Conservation (phyloP, 106 monocot species). For the Acorus gramineus region DNA sequence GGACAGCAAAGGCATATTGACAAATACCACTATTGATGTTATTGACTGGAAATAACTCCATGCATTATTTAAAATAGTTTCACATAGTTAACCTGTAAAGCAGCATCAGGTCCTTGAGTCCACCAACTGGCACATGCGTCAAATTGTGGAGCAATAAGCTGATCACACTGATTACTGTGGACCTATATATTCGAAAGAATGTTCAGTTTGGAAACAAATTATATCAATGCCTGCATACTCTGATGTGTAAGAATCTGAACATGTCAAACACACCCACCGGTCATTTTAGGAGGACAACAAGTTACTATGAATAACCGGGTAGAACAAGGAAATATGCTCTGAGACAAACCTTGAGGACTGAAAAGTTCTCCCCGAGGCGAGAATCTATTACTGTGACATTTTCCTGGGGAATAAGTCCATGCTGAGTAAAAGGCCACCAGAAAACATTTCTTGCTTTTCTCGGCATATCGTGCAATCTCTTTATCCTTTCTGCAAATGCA, state of each 20-base stretch:
- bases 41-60: too few relatives aligned
- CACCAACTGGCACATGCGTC: constrained; percentile 99
- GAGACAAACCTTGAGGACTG: constrained; percentile 71
- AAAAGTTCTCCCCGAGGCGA: constrained; percentile 84
- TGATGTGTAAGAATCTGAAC: neutral
- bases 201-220: too few relatives aligned
- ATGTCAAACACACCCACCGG: neutral
- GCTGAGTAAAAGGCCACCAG: constrained; percentile 99
- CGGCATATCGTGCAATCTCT: constrained; percentile 59
- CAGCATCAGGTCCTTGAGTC: constrained; percentile 96
- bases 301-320: too few relatives aligned
- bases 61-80: neutral
- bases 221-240: too few relatives aligned
- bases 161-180: constrained; percentile 14
- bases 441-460: constrained; percentile 59
- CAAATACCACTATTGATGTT: neutral
- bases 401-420: constrained; percentile 62
- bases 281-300: neutral
- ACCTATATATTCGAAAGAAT: constrained; percentile 16
- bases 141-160: constrained; percentile 75
- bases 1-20: neutral
- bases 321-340: neutral
- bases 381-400: constrained; percentile 90
- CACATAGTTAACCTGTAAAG: constrained; percentile 54
- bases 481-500: constrained; percentile 53